A percentile compares a stretch with the other conserved stretches of the same genome.
These are phyloP conservation scores for Suillus variegatus DNA, from an alignment of 768 basidiomycete species.

Conservation along the genomic window DNA sequence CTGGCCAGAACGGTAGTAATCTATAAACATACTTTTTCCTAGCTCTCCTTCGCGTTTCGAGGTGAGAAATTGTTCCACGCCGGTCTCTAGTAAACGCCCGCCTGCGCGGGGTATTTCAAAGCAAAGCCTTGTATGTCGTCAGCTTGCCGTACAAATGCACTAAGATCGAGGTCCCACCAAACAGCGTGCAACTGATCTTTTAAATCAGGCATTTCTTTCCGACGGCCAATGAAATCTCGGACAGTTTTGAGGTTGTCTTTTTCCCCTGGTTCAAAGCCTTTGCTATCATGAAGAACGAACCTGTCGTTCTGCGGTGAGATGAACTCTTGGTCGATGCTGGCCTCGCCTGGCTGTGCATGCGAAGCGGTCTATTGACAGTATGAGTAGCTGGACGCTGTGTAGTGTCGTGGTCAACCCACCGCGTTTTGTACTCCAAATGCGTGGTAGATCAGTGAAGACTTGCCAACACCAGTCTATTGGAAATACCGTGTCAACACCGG, in stretches of 20 bases:
- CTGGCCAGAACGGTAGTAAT: not conserved
- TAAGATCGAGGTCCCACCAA: not conserved
- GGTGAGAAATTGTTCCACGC: not conserved
- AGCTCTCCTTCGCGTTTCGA: not conserved
- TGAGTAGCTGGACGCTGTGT: not conserved
- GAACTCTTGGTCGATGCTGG: conserved; percentile 15
- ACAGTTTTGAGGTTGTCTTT: conserved; percentile 10
- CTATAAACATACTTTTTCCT: not conserved
- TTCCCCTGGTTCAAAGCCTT: conserved; percentile 19
- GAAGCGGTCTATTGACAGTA: not conserved
- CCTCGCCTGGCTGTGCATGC: not conserved
- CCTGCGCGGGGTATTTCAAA: not conserved
- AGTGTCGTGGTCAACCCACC: not conserved
- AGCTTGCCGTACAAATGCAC: not conserved
- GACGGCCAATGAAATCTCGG: conserved; percentile 11
- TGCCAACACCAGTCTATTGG: not conserved
- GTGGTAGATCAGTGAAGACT: not conserved
- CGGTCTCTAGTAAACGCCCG: not conserved
- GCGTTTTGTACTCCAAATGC: not conserved
- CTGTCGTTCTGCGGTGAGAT: conserved; percentile 11
- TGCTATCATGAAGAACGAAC: conserved; percentile 19
- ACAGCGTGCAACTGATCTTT: not conserved
- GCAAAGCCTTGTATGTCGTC: not conserved
- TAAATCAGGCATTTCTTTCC: not conserved
- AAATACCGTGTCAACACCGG: not conserved